A percentile compares a stretch with the other conserved stretches of the same genome.
These are phyloP conservation scores for Heliophila coronopifolia DNA, from an alignment of 441 rosid species.

Conservation along the genomic window DNA sequence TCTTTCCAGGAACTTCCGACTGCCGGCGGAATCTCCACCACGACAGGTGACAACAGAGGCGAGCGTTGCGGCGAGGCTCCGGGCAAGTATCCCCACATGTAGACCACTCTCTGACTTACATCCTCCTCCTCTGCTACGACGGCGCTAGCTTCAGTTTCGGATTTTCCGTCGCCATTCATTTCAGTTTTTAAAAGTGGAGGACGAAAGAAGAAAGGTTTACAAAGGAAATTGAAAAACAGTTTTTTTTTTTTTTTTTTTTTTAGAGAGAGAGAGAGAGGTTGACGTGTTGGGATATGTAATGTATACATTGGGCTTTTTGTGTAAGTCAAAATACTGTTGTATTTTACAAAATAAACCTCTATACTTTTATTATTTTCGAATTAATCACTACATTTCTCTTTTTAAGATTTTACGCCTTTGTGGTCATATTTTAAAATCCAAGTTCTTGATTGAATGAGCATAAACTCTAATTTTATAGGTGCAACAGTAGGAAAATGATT, in stretches of 20 bases:
- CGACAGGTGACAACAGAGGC: conserved; percentile 66
- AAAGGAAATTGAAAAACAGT: not conserved
- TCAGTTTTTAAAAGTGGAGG: not conserved
- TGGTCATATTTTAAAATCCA: not conserved
- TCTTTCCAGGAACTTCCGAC: conserved; percentile 53
- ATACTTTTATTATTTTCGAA: not conserved
- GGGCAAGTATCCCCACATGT: conserved; percentile 93
- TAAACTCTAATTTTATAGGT: too few species aligned
- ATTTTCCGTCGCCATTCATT: conserved; percentile 52
- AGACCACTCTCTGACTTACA: conserved; percentile 34
- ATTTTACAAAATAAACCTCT: not conserved
- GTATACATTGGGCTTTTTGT: conserved; percentile 16
- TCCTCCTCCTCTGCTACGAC: conserved; percentile 32
- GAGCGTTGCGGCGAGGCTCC: conserved; percentile 80
- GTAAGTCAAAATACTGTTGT: not conserved
- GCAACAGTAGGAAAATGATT: too few species aligned
- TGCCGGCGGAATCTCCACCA: conserved; percentile 36
- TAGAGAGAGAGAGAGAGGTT: too few species aligned
- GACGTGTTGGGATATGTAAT: conserved; percentile 21
- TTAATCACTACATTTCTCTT: not conserved
- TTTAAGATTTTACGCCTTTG: too few species aligned
- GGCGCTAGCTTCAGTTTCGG: conserved; percentile 20
- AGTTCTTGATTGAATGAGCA: not conserved
- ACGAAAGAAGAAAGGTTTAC: not conserved
- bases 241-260: too few species aligned